Percentiles rank a stretch among this genome's conserved stretches.
These are phyloP conservation scores for Plenodomus tracheiphilus DNA, from an alignment of 2,329 filamentous ascomycete species.

Conservation along the genomic window DNA sequence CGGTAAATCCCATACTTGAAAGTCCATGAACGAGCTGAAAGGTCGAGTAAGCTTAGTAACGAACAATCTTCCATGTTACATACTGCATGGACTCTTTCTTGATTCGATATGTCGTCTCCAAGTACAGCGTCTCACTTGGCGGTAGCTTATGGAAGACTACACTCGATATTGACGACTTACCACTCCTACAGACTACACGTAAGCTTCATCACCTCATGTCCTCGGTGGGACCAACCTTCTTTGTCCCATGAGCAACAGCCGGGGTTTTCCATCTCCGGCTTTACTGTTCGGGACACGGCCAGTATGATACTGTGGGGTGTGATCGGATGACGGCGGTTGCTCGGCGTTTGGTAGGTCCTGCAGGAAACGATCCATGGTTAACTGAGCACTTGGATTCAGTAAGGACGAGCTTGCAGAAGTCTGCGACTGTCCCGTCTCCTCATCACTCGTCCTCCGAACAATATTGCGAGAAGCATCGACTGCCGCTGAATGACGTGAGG, in stretches of 20 bases:
- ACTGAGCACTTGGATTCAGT: constrained; percentile 45
- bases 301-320: constrained; percentile 47
- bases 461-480: constrained; percentile 17
- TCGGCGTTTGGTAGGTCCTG: constrained; percentile 49
- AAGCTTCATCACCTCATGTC: constrained; percentile 11
- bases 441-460: constrained; percentile 15
- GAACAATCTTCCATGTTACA: constrained; percentile 43
- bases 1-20: constrained; percentile 97
- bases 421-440: constrained; percentile 6
- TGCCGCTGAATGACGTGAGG: constrained; percentile 23
- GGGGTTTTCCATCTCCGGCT: constrained; percentile 69
- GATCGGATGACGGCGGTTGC: constrained; percentile 38
- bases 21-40: constrained; percentile 93
- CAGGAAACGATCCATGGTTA: constrained; percentile 49
- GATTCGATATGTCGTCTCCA: constrained; percentile 92
- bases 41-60: constrained; percentile 4
- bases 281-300: constrained; percentile 53
- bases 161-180: constrained; percentile 97
- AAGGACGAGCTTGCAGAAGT: constrained; percentile 32
- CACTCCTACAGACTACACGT: constrained; percentile 68
- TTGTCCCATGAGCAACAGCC: constrained; percentile 91
- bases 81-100: constrained; percentile 96
- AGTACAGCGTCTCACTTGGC: constrained; percentile 90
- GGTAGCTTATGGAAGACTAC: constrained; percentile 99
- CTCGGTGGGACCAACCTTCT: constrained; percentile 66